phyloP scores from a whole-genome alignment of 352 stramenopile genomes.

The Pythium folliculosum region DNA sequence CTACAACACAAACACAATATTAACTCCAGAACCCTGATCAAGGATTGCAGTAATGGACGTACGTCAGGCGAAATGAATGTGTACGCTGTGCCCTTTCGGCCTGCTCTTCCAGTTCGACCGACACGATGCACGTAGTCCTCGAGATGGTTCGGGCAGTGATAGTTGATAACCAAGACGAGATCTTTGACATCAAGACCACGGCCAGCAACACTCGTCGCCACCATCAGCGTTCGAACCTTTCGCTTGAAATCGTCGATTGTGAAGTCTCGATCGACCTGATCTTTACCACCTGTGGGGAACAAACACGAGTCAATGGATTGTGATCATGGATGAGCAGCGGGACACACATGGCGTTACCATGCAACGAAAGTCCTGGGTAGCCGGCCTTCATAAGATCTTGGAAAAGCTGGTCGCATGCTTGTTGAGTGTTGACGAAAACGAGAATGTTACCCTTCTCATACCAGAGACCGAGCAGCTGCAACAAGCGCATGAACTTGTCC shows the following conservation, averaged over 20 bases:
- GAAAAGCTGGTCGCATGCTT: slow-evolving; percentile 96
- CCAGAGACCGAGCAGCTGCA: slow-evolving; percentile 95
- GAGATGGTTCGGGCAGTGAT: slow-evolving; percentile 98
- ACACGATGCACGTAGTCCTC: slow-evolving; percentile 99
- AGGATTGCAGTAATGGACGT: slow-evolving; percentile 25
- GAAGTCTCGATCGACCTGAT: slow-evolving; percentile 99
- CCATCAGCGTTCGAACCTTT: slow-evolving; percentile 91
- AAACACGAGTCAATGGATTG: slow-evolving; percentile 11
- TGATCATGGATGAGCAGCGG: not conserved
- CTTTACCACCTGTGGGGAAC: slow-evolving; percentile 91
- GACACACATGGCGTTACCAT: slow-evolving; percentile 62
- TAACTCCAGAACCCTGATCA: not conserved
- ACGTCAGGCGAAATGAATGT: slow-evolving; percentile 98
- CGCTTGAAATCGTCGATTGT: slow-evolving; percentile 99
- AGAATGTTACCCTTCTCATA: slow-evolving; percentile 98
- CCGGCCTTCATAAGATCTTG: slow-evolving; percentile 96
- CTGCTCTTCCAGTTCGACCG: slow-evolving; percentile 94
- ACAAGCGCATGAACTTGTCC: slow-evolving; percentile 98
- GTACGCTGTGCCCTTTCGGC: slow-evolving; percentile 97
- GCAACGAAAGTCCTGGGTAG: slow-evolving; percentile 96
- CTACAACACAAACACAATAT: slow-evolving; percentile 36
- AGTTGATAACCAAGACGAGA: slow-evolving; percentile 99
- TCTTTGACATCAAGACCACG: slow-evolving; percentile 98
- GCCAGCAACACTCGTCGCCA: slow-evolving; percentile 96
- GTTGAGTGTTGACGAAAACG: slow-evolving; percentile 99